Evolutionary conservation across 2,329 filamentous ascomycete species (phyloP).

Genomic region (Nigrospora sphaerica): DNA sequence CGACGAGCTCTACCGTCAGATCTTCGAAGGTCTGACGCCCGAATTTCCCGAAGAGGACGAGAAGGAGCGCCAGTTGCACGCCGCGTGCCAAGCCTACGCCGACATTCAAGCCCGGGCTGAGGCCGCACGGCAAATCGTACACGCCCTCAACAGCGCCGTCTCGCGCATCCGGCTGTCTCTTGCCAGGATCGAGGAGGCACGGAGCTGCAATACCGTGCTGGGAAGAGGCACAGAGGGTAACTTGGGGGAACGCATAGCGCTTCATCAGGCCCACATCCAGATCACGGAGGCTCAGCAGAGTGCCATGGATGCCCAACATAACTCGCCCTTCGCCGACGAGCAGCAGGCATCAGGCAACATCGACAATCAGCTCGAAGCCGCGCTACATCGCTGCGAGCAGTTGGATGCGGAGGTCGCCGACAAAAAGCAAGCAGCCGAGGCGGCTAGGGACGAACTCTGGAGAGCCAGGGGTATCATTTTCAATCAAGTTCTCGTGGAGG

Average conservation of each 20-base stretch:
- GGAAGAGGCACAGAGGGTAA: conserved; percentile 40
- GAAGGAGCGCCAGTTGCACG: conserved; percentile 28
- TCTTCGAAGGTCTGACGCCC: conserved; percentile 46
- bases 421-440: conserved; percentile 22
- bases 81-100: conserved; percentile 29
- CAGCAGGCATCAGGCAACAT: conserved; percentile 35
- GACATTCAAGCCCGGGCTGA: conserved; percentile 25
- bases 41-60: conserved; percentile 46
- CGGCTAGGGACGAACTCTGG: conserved; percentile 32
- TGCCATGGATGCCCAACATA: conserved; percentile 29
- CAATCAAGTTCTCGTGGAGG: conserved; percentile 7
- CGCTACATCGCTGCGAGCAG: conserved; percentile 12
- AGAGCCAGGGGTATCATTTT: conserved; percentile 36
- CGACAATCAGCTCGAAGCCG: conserved; percentile 16
- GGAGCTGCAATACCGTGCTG: conserved; percentile 39
- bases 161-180: conserved; percentile 18
- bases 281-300: conserved; percentile 32
- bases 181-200: conserved; percentile 30
- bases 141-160: conserved; percentile 31
- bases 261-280: conserved; percentile 37
- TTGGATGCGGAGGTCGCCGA: conserved; percentile 21
- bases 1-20: conserved; percentile 42
- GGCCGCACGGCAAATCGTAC: conserved; percentile 32
- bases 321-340: conserved; percentile 28
- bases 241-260: conserved; percentile 46